A percentile compares a stretch with the other conserved stretches of the same genome.
Conservation (phyloP, 2,329 filamentous ascomycete genomes). For the Camillea tinctor region DNA sequence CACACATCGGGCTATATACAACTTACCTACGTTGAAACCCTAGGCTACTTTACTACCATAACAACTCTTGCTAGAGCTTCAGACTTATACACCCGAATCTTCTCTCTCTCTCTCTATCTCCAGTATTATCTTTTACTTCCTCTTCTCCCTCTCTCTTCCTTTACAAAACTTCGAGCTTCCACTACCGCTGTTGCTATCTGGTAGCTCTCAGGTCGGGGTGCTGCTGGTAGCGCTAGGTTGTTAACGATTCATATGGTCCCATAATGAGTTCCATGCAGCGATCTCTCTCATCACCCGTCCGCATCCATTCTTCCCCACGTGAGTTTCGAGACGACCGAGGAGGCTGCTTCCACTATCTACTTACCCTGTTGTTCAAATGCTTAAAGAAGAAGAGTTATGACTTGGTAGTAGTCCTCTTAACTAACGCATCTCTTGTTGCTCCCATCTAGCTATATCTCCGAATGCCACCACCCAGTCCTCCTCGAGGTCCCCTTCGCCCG, state of each 20-base stretch:
- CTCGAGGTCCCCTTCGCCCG: slow-evolving; percentile 55
- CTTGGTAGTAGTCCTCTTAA: slow-evolving; percentile 9
- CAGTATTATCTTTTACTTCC: background rate
- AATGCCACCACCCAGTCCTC: slow-evolving; percentile 48
- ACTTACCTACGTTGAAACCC: background rate
- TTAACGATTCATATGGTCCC: slow-evolving; percentile 42
- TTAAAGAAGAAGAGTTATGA: slow-evolving; percentile 5
- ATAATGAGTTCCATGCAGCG: slow-evolving; percentile 63
- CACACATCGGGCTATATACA: background rate
- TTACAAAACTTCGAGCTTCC: background rate
- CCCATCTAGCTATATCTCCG: slow-evolving; percentile 48
- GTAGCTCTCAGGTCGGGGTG: slow-evolving; percentile 25
- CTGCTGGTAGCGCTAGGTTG: slow-evolving; percentile 38
- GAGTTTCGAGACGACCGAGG: slow-evolving; percentile 40
- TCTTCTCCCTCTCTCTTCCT: background rate
- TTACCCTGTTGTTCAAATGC: no score
- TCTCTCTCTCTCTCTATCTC: background rate
- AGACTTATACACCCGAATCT: background rate
- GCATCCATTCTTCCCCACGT: slow-evolving; percentile 57
- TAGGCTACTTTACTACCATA: background rate
- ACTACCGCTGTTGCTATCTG: slow-evolving; percentile 23
- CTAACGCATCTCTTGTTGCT: slow-evolving; percentile 22
- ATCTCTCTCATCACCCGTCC: slow-evolving; percentile 61
- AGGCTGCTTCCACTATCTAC: background rate
- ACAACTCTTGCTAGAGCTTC: background rate